Base-by-base conservation (phyloP, 2,329 filamentous ascomycete species). In the Fusarium mexicanum region DNA sequence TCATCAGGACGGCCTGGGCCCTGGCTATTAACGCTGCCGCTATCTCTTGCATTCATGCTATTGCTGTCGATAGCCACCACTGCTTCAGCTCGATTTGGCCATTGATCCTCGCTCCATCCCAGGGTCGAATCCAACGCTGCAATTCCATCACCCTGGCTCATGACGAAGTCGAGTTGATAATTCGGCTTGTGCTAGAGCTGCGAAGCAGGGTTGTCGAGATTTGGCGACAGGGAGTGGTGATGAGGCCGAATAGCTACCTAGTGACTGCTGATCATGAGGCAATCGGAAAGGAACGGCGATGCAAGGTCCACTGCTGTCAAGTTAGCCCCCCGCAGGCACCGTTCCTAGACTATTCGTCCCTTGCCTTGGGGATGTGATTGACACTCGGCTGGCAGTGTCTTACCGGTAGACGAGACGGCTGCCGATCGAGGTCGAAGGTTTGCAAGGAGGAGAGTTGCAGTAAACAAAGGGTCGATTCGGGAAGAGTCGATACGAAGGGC, bases 251-350 rank as follows among this genome's bases (percentile, higher is more conserved):
- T 65, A 68, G 57, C 54, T 40, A 61, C 50, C 64, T 70, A 70
- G 61, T 54, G 58, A 69, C 58, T 69, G 77, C 73, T 76, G 77
- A 78, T 79, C 77, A 76, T 78, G 57, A 72, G 61, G 63, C 55
- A 71, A 64, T 57, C 73, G 76, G 77, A 77, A 78, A 77, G 77
- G 75, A 78, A 70, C 63, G 44, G 65, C 72, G 67, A 70, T 66
- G 71, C 64, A 62, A 76, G 74, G 63, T 58, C 77, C 77, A 78
- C 77, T 69, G 72, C 47, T 76, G 72, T 75, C 72, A 74, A 75
- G 46, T 60, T 46, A 59, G 50, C 55, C 67, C 71, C 66, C 50
- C 48, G 55, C 59, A 71, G 59, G 63, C 47, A 66, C 69, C 67
- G 33, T 54, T 48, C 61, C 43, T 61, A 41, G 16, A 31, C 44